phyloP scores from a whole-genome alignment of 371 early-diverging fungal genomes.

The Coemansia sp. region DNA sequence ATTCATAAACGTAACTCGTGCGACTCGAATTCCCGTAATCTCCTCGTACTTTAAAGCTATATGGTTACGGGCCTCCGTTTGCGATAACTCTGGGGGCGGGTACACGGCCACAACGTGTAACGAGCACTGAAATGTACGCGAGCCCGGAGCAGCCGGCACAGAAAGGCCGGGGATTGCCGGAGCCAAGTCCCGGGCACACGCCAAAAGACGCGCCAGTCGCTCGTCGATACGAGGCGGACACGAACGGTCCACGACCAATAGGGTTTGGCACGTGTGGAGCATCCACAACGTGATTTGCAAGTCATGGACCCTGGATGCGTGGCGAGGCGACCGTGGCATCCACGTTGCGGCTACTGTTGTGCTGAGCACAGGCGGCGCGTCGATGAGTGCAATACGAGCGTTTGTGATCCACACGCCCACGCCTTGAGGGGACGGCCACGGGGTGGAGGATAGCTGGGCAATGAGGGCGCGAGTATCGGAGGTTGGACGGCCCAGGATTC shows the following conservation, averaged over 20 bases:
- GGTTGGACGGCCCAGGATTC: constrained; percentile 21
- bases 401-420: constrained; percentile 17
- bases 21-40: constrained; percentile 17
- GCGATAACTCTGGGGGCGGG: too few species aligned
- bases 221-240: not conserved
- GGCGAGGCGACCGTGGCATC: not conserved
- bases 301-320: constrained; percentile 9
- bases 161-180: constrained; percentile 16
- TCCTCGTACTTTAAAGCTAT: constrained; percentile 21
- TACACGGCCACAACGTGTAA: constrained; percentile 17
- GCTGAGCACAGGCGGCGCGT: constrained; percentile 30
- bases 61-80: not conserved
- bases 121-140: not conserved
- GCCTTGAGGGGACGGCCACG: constrained; percentile 3
- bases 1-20: constrained; percentile 19
- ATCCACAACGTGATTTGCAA: constrained; percentile 27
- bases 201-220: constrained; percentile 12
- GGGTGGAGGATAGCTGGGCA: constrained; percentile 10
- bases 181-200: constrained; percentile 6
- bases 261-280: constrained; percentile 29
- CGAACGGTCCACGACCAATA: constrained; percentile 16
- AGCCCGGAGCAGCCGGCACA: not conserved
- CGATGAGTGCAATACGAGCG: constrained; percentile 14
- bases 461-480: constrained; percentile 19
- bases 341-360: not conserved